phyloP scores from a whole-genome alignment of 768 basidiomycete species.

The Hericium rajendrae region DNA sequence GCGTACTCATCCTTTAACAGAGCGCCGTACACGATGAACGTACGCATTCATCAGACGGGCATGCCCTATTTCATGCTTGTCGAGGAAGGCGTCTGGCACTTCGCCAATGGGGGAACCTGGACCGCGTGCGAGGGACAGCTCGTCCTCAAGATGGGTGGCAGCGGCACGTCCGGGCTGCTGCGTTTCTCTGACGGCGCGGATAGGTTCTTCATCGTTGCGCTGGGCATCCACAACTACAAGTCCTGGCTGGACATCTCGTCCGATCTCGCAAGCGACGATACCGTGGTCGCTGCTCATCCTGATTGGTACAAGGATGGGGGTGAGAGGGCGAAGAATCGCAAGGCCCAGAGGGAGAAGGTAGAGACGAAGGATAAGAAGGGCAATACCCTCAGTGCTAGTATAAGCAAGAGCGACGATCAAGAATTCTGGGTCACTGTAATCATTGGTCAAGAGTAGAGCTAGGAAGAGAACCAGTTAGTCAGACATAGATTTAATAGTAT shows the following conservation, averaged over 20 bases:
- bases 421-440: too few species aligned
- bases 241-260: conserved; percentile 31
- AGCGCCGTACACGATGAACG: neutral
- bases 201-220: conserved; percentile 24
- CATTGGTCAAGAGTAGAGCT: too few species aligned
- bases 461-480: too few species aligned
- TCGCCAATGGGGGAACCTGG: conserved; percentile 21
- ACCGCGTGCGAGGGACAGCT: conserved; percentile 9
- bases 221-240: conserved; percentile 32
- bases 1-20: too few species aligned
- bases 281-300: conserved; percentile 1
- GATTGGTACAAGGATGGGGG: neutral
- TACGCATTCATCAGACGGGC: neutral
- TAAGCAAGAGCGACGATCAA: too few species aligned
- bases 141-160: conserved; percentile 27
- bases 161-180: conserved; percentile 30
- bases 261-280: conserved; percentile 13
- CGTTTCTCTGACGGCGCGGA: conserved; percentile 22
- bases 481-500: too few species aligned
- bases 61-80: neutral
- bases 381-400: too few species aligned
- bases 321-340: too few species aligned
- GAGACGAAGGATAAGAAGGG: too few species aligned
- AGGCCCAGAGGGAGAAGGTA: too few species aligned
- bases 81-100: neutral